Evolutionary conservation across 805 yeast genomes (phyloP), one percentile per base, ranked within the genome.

Genomic region (Cyberlindnera xylosilytica): DNA sequence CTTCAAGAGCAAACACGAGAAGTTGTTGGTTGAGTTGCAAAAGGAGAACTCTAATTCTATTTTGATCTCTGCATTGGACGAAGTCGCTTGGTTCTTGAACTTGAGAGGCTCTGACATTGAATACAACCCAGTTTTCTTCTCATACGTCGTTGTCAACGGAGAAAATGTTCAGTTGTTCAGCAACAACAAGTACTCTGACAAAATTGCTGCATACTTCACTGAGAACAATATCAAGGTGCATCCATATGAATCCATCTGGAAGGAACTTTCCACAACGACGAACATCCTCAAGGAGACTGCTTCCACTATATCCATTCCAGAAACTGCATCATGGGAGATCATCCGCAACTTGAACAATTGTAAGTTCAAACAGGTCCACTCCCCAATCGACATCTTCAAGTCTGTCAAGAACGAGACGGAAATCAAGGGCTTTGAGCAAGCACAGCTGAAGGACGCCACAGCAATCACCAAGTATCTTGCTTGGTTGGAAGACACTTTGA

Each of bases 21-120:
- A 74, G 42, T 64, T 83, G 23, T 47, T 69, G 36, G 45, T 57
- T 1, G 50, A 57, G 10, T 61, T 79, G 55, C 54, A 56, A 41
- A 42, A 62, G 37, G 45, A 61, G 30, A 45, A 59, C 24, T 57
- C 75, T 43, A 50, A 61, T 49, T 74, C 78, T 2, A 69, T 87
- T 35, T 66, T 89, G 12, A 69, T 87, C 3, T 71, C 80, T n/a
- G 80, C 89, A 1, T 64, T 90, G 39, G 97, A 91, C 65, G 96
- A 90, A 52, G 78, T 89, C 48, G 93, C 96, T 7, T 90, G 97
- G 97, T 65, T 89, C 33, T 74, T 89, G 58, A 91, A 91, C 58
- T 65, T 91, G 42, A 78, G 99, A 50, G 87, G 90, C 5, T 76
- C 73, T 18, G 98, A 91, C 60, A 82, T 91, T 45, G 82, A 81